Conservation (phyloP, 1,284 basidiomycete species). For the Bondarzewia mesenterica region DNA sequence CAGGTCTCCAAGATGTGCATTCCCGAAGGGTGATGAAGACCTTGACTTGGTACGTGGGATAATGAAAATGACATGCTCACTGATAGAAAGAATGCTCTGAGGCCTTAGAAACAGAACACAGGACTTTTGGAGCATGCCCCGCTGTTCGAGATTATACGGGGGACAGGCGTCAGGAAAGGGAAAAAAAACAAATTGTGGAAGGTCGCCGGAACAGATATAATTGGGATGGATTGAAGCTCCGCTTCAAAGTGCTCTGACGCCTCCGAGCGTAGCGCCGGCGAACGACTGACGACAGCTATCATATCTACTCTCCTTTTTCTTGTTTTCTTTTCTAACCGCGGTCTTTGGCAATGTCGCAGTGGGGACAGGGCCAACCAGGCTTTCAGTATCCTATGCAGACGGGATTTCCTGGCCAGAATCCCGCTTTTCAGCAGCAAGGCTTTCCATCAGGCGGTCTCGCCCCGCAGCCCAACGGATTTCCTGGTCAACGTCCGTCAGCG, state of each 20-base stretch:
- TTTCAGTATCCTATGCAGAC: conserved; percentile 54
- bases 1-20: conserved; percentile 33
- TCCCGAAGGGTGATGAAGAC: conserved; percentile 23
- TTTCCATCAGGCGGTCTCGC: conserved; percentile 29
- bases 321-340: conserved; percentile 5
- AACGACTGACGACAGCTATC: not conserved
- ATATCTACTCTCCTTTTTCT: not conserved
- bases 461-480: conserved; percentile 33
- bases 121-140: no score
- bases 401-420: conserved; percentile 40
- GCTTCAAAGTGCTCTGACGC: not conserved
- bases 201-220: no score
- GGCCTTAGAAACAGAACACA: no score
- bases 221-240: not conserved
- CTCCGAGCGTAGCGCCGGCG: not conserved
- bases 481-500: conserved; percentile 22
- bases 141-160: no score
- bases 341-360: conserved; percentile 40
- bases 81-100: no score
- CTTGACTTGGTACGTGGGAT: conserved; percentile 51
- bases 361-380: conserved; percentile 54
- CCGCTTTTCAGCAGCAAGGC: conserved; percentile 29
- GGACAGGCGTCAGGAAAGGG: not conserved
- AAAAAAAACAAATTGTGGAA: not conserved
- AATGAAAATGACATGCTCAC: not conserved